Evolutionary conservation across 192 early-diverging fungal genomes (phyloP).

Genomic region (Umbelopsis sp.): DNA sequence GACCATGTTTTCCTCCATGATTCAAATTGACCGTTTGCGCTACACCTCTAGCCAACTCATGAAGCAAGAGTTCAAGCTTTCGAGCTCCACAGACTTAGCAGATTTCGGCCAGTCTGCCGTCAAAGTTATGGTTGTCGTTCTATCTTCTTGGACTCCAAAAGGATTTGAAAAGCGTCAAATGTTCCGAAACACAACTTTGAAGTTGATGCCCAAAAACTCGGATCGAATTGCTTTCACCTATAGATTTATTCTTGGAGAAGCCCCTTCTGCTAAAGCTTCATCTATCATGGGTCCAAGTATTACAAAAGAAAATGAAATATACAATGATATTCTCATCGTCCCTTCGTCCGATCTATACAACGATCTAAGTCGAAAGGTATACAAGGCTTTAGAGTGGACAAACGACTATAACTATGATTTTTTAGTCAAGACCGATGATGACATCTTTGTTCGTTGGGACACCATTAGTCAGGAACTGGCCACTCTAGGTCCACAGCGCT

Average conservation of each 20-base stretch:
- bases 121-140: conserved; percentile 53
- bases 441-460: conserved; percentile 64
- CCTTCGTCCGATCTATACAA: conserved; percentile 54
- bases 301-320: conserved; percentile 42
- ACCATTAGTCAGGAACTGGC: conserved; percentile 48
- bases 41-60: conserved; percentile 34
- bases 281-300: conserved; percentile 49
- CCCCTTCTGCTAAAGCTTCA: conserved; percentile 41
- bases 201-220: conserved; percentile 46
- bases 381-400: conserved; percentile 56
- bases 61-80: conserved; percentile 30
- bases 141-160: conserved; percentile 60
- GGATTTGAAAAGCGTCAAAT: conserved; percentile 46
- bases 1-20: conserved; percentile 53
- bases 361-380: conserved; percentile 59
- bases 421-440: conserved; percentile 61
- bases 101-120: conserved; percentile 39
- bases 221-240: conserved; percentile 46
- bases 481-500: conserved; percentile 42
- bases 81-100: conserved; percentile 23
- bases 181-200: conserved; percentile 50
- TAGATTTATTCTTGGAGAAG: conserved; percentile 55
- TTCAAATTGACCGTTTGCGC: conserved; percentile 48
- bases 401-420: conserved; percentile 57
- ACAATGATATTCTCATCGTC: conserved; percentile 55